phyloP scores from a whole-genome alignment of 2,329 filamentous ascomycete genomes.

The Aspergillus jensenii region DNA sequence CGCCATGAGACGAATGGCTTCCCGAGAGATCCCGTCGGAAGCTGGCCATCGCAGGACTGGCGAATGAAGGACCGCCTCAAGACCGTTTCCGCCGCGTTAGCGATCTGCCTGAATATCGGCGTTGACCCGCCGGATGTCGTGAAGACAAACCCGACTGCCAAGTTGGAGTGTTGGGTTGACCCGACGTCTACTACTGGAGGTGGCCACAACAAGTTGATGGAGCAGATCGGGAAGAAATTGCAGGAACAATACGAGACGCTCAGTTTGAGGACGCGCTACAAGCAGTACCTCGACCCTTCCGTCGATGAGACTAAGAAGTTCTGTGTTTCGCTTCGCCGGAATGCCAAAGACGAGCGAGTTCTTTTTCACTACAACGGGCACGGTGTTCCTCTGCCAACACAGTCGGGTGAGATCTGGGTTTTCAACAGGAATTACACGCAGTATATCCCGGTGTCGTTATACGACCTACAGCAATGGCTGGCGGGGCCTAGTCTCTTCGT shows the following conservation, averaged over 20 bases:
- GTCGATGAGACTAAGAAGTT: conserved; percentile 98
- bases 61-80: conserved; percentile 95
- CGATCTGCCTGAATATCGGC: conserved; percentile 93
- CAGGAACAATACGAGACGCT: conserved; percentile 95
- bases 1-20: conserved; percentile 92
- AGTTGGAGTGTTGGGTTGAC: conserved; percentile 96
- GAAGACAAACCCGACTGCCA: conserved; percentile 90
- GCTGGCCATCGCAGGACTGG: conserved; percentile 79
- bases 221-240: conserved; percentile 93
- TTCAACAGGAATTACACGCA: conserved; percentile 99
- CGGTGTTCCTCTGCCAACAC: conserved; percentile 91
- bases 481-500: conserved; percentile 95
- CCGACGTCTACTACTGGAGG: conserved; percentile 75
- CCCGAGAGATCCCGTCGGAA: conserved; percentile 61
- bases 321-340: conserved; percentile 82
- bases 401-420: conserved; percentile 97
- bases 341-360: conserved; percentile 93
- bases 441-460: conserved; percentile 94
- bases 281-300: conserved; percentile 93
- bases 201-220: conserved; percentile 75
- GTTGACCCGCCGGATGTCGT: conserved; percentile 97
- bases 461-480: conserved; percentile 93
- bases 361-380: conserved; percentile 99
- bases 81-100: conserved; percentile 91
- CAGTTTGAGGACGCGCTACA: conserved; percentile 93